Evolutionary conservation across 2,329 filamentous ascomycete species (phyloP), one percentile per base, ranked within the genome.

Genomic region (Metarhizium brunneum): DNA sequence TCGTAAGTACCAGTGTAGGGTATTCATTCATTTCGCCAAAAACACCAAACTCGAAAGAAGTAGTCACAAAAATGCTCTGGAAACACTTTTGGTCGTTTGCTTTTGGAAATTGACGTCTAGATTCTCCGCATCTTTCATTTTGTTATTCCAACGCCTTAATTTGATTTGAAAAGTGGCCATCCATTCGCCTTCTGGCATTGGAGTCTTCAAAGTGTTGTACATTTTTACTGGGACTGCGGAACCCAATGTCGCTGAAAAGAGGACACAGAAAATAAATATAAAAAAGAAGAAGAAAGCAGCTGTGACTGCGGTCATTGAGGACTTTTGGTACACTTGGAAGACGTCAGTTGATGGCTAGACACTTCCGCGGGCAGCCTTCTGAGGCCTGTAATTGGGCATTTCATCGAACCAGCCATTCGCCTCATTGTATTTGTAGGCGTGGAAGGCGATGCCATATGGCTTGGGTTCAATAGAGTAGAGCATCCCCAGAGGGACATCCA

Each of bases 391-490:
- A 65, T 92, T 80, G n/a, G 86, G 88, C 49, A 95, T 73, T 67
- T 94, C 85, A 57, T 94, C 85, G 64, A 99, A 99, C 80, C 86
- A 90, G 59, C 87, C 84, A 20, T 75, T 81, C 3, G 80, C 76
- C 59, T 89, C 82, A 67, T 96, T 89, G 74, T 96, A 99, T 58
- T 85, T 83, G 76, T 95, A 99, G 0, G 91, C 92, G 69, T 95
- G 92, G 75, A 97, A 96, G 58, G 96, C 92, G 57, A 96, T 92
- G 14, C 94, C 94, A 63, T 99, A 99, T 1, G 94, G 94, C 78
- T 96, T 96, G 38, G 94, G 94, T 71, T 99, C 92, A 50, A 99
- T 87, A 63, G 91, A 89, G 70, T 95, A 99, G 7, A 96, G 78
- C 78, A 96, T 92, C 18, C 94, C 94, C 51, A 99, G 76, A 0